Evolutionary conservation across 306 rosid genomes (phyloP).

Genomic region (Oemleria cerasiformis): DNA sequence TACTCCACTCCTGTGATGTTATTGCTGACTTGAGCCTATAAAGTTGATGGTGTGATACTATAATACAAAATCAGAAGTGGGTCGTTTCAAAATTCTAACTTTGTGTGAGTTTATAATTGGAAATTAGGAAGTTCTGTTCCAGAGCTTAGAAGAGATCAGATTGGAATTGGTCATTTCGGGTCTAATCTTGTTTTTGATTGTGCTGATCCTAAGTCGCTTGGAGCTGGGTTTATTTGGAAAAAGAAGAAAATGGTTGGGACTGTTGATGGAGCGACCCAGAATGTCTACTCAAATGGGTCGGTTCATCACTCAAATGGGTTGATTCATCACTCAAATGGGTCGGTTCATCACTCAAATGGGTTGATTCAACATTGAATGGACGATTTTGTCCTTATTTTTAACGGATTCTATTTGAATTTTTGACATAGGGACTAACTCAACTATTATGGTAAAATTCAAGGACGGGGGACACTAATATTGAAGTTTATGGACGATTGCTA

Average conservation of each 20-base stretch:
- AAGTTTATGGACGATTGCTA: too few relatives aligned
- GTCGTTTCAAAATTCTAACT: background rate
- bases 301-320: conserved; percentile 50
- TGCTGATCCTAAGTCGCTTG: background rate
- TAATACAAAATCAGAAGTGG: conserved; percentile 1
- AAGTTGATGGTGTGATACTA: background rate
- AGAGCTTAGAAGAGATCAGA: conserved; percentile 2
- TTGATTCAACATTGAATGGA: conserved; percentile 38
- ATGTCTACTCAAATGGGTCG: conserved; percentile 42
- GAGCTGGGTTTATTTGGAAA: conserved; percentile 3
- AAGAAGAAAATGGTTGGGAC: conserved; percentile 46
- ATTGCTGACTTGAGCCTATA: conserved; percentile 6
- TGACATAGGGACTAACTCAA: too few relatives aligned
- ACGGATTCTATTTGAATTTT: too few relatives aligned
- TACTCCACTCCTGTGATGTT: too few relatives aligned
- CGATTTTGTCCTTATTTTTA: too few relatives aligned
- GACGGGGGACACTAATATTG: too few relatives aligned
- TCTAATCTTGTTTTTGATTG: background rate
- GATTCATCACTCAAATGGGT: conserved; percentile 40
- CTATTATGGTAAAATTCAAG: too few relatives aligned
- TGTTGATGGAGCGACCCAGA: conserved; percentile 18
- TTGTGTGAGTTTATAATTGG: background rate
- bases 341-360: conserved; percentile 40
- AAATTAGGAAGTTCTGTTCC: conserved; percentile 7
- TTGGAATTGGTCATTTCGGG: background rate